These are phyloP conservation scores for Candida stauntonica DNA, from an alignment of 805 yeast species.

Conservation along the genomic window DNA sequence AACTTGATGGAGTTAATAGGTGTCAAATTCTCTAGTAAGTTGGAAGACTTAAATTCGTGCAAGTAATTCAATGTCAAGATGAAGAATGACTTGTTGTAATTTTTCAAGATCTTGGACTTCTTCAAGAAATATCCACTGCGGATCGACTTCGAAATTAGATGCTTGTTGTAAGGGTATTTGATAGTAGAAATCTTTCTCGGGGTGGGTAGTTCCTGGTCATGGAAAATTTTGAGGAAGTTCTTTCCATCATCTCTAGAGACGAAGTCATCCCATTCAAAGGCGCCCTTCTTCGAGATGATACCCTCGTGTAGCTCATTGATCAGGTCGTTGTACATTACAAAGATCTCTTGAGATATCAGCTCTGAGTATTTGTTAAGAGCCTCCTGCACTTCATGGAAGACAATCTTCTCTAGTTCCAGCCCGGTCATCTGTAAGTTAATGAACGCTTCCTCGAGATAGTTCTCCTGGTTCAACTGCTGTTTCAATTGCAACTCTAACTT, in stretches of 20 bases:
- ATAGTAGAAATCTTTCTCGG: conserved; percentile 56
- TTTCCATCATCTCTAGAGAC: conserved; percentile 65
- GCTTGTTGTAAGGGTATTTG: conserved; percentile 59
- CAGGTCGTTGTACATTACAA: conserved; percentile 59
- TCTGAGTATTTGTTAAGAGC: conserved; percentile 70
- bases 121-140: conserved; percentile 80
- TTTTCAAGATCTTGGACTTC: conserved; percentile 83
- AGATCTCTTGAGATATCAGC: conserved; percentile 67
- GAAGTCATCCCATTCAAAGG: conserved; percentile 85
- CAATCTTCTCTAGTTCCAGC: conserved; percentile 79
- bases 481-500: conserved; percentile 71
- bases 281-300: conserved; percentile 67
- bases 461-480: conserved; percentile 76
- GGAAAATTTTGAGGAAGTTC: conserved; percentile 30
- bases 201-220: conserved; percentile 50
- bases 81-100: conserved; percentile 82
- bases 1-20: conserved; percentile 79
- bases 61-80: conserved; percentile 81
- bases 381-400: conserved; percentile 78
- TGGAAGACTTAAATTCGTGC: conserved; percentile 83
- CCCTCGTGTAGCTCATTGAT: conserved; percentile 64
- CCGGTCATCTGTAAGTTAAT: conserved; percentile 84
- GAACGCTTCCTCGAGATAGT: conserved; percentile 82
- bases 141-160: conserved; percentile 61
- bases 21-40: conserved; percentile 68